Base-by-base conservation (phyloP, 805 yeast species). In the Myxozyma udenii region DNA sequence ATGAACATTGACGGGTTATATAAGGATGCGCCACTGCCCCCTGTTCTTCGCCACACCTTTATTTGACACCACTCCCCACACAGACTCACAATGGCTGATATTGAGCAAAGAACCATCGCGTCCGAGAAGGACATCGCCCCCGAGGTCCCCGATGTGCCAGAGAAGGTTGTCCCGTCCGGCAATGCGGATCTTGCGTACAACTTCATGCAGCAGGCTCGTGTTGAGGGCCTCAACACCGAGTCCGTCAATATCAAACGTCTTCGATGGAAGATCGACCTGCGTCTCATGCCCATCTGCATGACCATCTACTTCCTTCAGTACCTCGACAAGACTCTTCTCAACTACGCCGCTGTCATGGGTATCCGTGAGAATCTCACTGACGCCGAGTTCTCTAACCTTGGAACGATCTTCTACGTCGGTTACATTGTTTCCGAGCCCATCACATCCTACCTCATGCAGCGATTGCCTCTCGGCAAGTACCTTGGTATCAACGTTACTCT, bases 321-420 rank as follows among this genome's bases (percentile, higher is more conserved):
- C 37, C 44, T 49, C 30, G 86, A 81, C 58, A 81, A 81, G 60
- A 72, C 78, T n/a, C 65, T 81, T 45, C 65, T 78, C 36, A 80
- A 80, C 56, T 79, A 80, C 61, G 82, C 85, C 2, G 82, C 82
- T 14, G 80, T 81, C 1, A 78, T 81, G 84, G 85, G 85, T 0
- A 78, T 81, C 58, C 45, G 45, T 11, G 23, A 32, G 28, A 45
- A 66, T 19, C 67, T 74, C 73, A 49, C 47, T 19, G 71, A 74
- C 40, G 54, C 51, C 38, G 59, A 66, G 46, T 75, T 68, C 46
- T 63, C 74, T 4, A 74, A 77, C 75, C 68, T 70, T 11, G 77
- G 74, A 1, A 66, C 73, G 28, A 64, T 71, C 3, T 76, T 76
- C 52, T 75, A 74, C 57, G 61, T 74, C 22, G 78, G 77, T 0